Base-by-base conservation (phyloP, 176 grass and related monocot genomes). In the Secale cereale region DNA sequence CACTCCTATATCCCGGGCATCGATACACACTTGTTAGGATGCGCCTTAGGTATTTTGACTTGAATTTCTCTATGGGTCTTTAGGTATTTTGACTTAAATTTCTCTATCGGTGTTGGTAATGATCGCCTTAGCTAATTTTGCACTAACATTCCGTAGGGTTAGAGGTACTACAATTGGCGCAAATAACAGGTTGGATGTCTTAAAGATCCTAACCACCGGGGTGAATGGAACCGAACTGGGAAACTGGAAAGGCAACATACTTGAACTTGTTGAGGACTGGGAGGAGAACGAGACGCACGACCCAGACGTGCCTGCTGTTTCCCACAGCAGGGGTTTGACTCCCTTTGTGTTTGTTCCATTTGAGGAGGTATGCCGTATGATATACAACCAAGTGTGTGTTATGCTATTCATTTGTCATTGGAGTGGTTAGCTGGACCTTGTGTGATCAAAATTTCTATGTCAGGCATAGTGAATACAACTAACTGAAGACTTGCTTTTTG, bases 321-420 rank as follows among this genome's bases (percentile, higher is more conserved):
- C 93, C 16, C 96, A 98, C 64, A 90, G 80, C 32, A 87, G 96
- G 83, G 96, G 96, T 74, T 92, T 94, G 77, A 89, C 91, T 7
- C 83, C 96, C 30, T 98, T 95, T 77, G 93, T 98, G 52, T 95
- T 95, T 89, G 89, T 98, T 82, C 93, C 91, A 48, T 98, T 94
- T 79, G 96, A 95, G 74, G 96, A 98, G 93, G 96, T 94, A 94
- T 43, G 36, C 0, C 4, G 57, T 60, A 35, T 81, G 8, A 28
- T 86, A 14, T 33, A 33, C 22, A 0, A 6, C 27, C 20, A 73
- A 23, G 36, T 43, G 8, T 3, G 57, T 26, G 12, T 8, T 56
- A 22, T 80, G 11, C 3, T 76, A 22, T 15, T 30, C 29, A 61
- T 25, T 22, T 50, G 54, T 14, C 23, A 10, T n/a, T 17, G 39